Evolutionary conservation across 1,139 yeast species (phyloP).

Genomic region (Suhomyces anneliseae): DNA sequence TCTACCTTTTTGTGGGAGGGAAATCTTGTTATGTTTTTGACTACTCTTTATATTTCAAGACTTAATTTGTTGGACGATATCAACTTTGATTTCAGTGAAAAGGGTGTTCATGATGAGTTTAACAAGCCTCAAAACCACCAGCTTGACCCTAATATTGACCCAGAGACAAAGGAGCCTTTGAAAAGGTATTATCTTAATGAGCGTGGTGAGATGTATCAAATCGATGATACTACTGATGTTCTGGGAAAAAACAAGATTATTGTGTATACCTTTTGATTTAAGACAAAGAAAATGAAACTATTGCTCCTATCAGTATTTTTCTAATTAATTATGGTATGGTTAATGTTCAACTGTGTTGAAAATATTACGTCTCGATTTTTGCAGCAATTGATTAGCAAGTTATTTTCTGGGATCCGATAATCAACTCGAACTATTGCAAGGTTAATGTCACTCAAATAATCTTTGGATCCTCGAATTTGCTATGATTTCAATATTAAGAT

Average conservation of each 20-base stretch:
- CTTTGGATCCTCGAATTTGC: not conserved
- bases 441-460: not conserved
- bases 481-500: not conserved
- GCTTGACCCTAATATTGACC: slow-evolving; percentile 5
- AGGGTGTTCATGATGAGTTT: slow-evolving; percentile 17
- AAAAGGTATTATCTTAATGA: slow-evolving; percentile 34
- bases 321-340: not conserved
- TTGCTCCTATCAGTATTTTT: not conserved
- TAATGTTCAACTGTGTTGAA: too few relatives aligned
- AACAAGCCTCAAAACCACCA: slow-evolving; percentile 5
- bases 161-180: slow-evolving; percentile 15
- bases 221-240: slow-evolving; percentile 25
- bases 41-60: slow-evolving; percentile 43
- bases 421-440: too few relatives aligned
- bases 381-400: too few relatives aligned
- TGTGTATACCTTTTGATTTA: slow-evolving; percentile 29
- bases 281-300: slow-evolving; percentile 12
- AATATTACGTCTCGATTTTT: too few relatives aligned
- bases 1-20: slow-evolving; percentile 44
- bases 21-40: slow-evolving; percentile 40
- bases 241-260: slow-evolving; percentile 32
- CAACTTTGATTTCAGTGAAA: slow-evolving; percentile 35
- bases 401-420: too few relatives aligned
- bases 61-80: slow-evolving; percentile 38
- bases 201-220: slow-evolving; percentile 37